phyloP scores from a whole-genome alignment of 208 protist species.

The Phytomonas francai region DNA sequence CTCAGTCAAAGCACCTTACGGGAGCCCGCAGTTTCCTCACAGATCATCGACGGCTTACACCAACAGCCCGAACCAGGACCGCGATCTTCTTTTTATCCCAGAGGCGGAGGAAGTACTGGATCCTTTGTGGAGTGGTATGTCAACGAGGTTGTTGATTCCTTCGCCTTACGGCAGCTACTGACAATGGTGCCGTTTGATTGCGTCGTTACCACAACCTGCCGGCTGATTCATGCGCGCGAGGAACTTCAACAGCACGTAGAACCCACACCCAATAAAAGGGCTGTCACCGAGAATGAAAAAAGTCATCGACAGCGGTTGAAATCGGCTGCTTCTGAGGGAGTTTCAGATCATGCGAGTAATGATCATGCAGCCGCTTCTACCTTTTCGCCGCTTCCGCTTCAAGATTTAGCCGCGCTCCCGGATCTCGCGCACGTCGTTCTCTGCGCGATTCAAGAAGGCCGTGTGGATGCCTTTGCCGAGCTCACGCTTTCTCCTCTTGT shows the following conservation, averaged over 20 bases:
- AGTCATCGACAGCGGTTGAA: background rate
- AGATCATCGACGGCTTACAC: background rate
- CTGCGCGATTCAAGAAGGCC: constrained; percentile 50
- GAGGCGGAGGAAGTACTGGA: background rate
- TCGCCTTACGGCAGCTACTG: constrained; percentile 72
- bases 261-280: too few relatives aligned
- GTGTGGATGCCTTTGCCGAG: constrained; percentile 42
- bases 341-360: background rate
- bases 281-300: background rate
- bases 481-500: constrained; percentile 50
- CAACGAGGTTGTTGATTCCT: constrained; percentile 61
- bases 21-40: too few relatives aligned
- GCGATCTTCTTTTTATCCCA: background rate
- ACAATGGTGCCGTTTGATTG: constrained; percentile 61
- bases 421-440: constrained; percentile 67
- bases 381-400: background rate
- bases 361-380: too few relatives aligned
- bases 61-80: background rate
- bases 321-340: background rate
- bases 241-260: constrained; percentile 3
- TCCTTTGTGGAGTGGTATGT: constrained; percentile 84
- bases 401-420: constrained; percentile 26
- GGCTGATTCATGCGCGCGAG: constrained; percentile 64
- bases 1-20: too few relatives aligned
- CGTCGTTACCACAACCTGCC: constrained; percentile 66